These are phyloP conservation scores for Boletus sp. DNA, from an alignment of 1,284 basidiomycete genomes.

Conservation along the genomic window DNA sequence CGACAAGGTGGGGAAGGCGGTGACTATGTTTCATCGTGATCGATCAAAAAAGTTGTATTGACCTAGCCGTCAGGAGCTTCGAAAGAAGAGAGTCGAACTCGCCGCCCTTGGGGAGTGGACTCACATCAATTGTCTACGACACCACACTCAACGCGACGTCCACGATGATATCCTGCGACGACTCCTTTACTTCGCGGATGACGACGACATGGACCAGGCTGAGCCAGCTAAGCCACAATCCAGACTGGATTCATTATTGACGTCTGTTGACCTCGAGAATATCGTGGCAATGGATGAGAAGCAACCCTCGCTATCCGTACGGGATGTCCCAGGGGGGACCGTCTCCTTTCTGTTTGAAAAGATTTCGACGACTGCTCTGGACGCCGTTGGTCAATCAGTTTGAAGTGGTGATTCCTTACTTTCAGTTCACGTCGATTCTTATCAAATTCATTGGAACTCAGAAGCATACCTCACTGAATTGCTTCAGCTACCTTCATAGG, in stretches of 20 bases:
- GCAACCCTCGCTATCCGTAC: constrained; percentile 30
- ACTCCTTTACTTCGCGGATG: constrained; percentile 37
- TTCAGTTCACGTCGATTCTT: not conserved
- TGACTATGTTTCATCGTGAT: constrained; percentile 27
- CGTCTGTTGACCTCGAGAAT: constrained; percentile 46
- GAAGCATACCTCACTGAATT: not conserved
- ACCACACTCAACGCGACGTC: constrained; percentile 46
- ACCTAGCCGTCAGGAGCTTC: constrained; percentile 51
- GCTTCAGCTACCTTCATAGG: constrained; percentile 1
- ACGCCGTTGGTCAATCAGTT: not conserved
- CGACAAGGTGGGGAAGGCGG: constrained; percentile 54
- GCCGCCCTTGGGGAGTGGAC: constrained; percentile 86
- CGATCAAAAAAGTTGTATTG: not conserved
- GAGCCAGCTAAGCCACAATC: constrained; percentile 23
- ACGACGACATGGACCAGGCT: constrained; percentile 8
- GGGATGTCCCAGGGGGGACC: constrained; percentile 61
- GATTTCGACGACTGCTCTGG: constrained; percentile 32
- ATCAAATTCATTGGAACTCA: not conserved
- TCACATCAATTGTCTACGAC: constrained; percentile 73
- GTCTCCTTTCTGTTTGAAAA: constrained; percentile 73
- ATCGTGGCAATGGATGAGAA: constrained; percentile 38
- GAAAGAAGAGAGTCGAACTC: constrained; percentile 74
- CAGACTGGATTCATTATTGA: constrained; percentile 38
- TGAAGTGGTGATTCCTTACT: constrained; percentile 5
- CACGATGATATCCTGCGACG: constrained; percentile 63